Conservation (phyloP, 2,329 filamentous ascomycete genomes). For the Cytospora chrysosperma region DNA sequence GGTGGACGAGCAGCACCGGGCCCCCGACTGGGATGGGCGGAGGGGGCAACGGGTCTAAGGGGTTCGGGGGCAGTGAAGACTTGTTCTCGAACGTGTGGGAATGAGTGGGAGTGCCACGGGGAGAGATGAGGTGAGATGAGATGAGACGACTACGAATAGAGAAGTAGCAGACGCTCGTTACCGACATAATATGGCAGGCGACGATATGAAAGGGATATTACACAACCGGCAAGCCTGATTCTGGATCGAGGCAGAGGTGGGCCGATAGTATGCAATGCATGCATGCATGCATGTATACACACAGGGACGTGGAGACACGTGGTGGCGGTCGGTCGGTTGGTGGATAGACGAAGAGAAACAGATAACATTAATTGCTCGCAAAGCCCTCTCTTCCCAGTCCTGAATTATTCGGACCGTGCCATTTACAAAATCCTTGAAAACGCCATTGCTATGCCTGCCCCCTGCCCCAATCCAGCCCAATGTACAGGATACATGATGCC, state of each 20-base stretch:
- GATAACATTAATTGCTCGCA: constrained; percentile 5
- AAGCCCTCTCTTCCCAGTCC: neutral
- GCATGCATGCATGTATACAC: neutral
- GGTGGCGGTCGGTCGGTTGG: no score
- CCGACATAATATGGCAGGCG: neutral
- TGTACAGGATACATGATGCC: neutral
- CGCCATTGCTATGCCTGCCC: constrained; percentile 37
- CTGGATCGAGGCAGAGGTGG: neutral
- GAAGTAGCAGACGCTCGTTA: neutral
- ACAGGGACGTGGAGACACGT: neutral
- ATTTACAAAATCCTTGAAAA: constrained; percentile 20
- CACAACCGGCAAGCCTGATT: neutral
- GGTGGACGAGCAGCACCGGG: constrained; percentile 77
- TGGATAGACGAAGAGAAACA: constrained; percentile 16
- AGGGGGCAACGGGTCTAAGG: constrained; percentile 28
- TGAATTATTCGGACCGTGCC: neutral
- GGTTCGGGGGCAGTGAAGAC: constrained; percentile 73
- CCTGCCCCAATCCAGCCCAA: neutral
- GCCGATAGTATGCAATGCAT: neutral
- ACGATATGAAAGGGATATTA: neutral
- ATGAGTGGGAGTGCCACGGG: constrained; percentile 57
- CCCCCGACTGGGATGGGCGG: constrained; percentile 38
- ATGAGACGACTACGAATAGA: neutral
- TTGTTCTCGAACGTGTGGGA: constrained; percentile 96
- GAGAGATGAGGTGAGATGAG: no score